Evolutionary conservation across 2,329 filamentous ascomycete genomes (phyloP), one percentile per base, ranked within the genome.

Genomic region (Cladosporium sp.): DNA sequence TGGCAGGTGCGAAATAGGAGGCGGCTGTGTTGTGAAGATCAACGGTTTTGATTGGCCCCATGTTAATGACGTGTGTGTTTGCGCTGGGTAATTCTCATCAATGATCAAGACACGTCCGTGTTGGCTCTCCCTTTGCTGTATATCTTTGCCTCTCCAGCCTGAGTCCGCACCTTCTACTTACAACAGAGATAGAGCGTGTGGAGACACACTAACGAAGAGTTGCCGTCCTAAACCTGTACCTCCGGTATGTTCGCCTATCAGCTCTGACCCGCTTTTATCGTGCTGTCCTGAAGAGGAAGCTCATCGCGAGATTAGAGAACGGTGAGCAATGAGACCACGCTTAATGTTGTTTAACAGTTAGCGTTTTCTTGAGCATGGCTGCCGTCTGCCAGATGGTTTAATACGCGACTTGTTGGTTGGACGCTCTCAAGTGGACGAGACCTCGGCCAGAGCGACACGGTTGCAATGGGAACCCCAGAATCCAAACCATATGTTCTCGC

Each of bases 1-100:
- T 63, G 10, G 61, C 61, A 31, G 61, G 61, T 4, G 50, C 61
- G 14, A 55, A 63, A 14, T 63, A 63, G 26, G 61, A 53, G 7
- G 50, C n/a, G 10, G 50, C 18, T 21, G 61, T 63, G 35, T 63
- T 63, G 33, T 63, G 33, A 29, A 63, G 49, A 35, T 63, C 50
- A 23, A 57, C 55, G 33, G n/a, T 46, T 18, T 55, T 56, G 33
- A 37, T 46, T 59, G 23, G 33, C 33, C n/a, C 37, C 56, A 59
- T 46, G 35, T n/a, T 46, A 35, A 44, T 44, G 56, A 59, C 56
- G 56, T 46, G 16, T 44, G 35, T 12, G 26, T 12, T 31, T 29
- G 33, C 33, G 28, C 29, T 29, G 18, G 16, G 49, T 26, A 37
- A 37, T 18, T 23, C n/a, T 12, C 10, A 21, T 44, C 37, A n/a